These are phyloP conservation scores for Eimeria tenella DNA, from an alignment of 169 alveolate genomes.

Conservation along the genomic window DNA sequence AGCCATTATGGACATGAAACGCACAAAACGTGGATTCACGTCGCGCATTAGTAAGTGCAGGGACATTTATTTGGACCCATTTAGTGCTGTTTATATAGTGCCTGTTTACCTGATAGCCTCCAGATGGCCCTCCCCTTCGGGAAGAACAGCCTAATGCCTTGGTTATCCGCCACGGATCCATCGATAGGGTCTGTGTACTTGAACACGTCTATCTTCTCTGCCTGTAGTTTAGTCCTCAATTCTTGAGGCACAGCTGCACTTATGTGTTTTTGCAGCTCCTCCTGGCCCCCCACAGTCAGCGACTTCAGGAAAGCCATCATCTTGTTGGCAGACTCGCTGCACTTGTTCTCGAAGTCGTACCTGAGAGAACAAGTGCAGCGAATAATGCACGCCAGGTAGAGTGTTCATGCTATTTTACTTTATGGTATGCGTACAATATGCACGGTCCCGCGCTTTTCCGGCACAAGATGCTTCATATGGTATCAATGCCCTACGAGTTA, in stretches of 20 bases:
- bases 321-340: slow-evolving; percentile 52
- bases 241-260: slow-evolving; percentile 3
- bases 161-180: slow-evolving; percentile 92
- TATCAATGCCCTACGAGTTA: no score
- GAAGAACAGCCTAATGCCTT: slow-evolving; percentile 93
- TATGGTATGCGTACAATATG: no score
- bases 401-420: neutral
- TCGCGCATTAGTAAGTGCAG: no score
- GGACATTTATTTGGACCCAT: no score
- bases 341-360: slow-evolving; percentile 75
- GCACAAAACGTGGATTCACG: no score
- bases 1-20: no score
- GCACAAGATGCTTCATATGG: no score
- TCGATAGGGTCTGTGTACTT: slow-evolving; percentile 96
- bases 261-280: slow-evolving; percentile 10
- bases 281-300: neutral
- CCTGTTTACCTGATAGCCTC: slow-evolving; percentile 90
- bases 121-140: slow-evolving; percentile 93
- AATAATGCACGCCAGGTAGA: neutral
- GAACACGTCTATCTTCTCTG: slow-evolving; percentile 88
- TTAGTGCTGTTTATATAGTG: no score
- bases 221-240: neutral
- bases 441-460: no score
- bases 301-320: slow-evolving; percentile 24
- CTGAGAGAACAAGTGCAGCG: neutral